Conservation (phyloP, 176 grass and related monocot species). For the Musa itinerans region DNA sequence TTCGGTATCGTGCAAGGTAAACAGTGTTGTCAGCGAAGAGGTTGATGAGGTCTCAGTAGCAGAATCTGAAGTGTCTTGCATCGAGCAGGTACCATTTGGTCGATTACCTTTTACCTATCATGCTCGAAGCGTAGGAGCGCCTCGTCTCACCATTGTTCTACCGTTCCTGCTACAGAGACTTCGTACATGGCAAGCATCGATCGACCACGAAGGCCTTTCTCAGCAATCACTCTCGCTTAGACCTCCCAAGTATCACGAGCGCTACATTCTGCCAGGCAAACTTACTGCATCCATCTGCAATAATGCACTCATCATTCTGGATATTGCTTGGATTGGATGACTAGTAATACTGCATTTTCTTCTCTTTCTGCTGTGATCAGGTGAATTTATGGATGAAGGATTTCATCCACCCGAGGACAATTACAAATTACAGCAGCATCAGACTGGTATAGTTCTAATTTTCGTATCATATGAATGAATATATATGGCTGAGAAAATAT, state of each 20-base stretch:
- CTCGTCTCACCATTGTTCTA: conserved; percentile 3
- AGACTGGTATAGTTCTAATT: background rate
- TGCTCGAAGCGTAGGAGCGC: background rate
- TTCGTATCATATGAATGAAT: background rate
- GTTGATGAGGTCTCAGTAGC: conserved; percentile 57
- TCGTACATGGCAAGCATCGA: conserved; percentile 54
- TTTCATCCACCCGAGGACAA: background rate
- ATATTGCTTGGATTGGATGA: background rate
- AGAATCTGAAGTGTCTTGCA: conserved; percentile 64
- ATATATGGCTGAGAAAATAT: background rate
- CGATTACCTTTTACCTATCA: background rate
- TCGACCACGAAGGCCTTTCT: conserved; percentile 68
- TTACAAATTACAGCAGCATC: background rate
- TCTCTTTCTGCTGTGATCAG: background rate
- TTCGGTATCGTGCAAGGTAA: conserved; percentile 88
- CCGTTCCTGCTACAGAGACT: conserved; percentile 47
- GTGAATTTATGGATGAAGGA: background rate
- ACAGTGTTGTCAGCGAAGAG: conserved; percentile 72
- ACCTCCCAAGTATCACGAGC: conserved; percentile 67
- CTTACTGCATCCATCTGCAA: no score
- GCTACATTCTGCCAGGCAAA: conserved; percentile 74
- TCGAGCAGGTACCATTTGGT: conserved; percentile 60
- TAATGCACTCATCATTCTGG: background rate
- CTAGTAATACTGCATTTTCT: background rate
- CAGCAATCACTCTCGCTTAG: conserved; percentile 79